Evolutionary conservation across 257 asterid species (phyloP).

Genomic region (Nicotiana noctiflora): DNA sequence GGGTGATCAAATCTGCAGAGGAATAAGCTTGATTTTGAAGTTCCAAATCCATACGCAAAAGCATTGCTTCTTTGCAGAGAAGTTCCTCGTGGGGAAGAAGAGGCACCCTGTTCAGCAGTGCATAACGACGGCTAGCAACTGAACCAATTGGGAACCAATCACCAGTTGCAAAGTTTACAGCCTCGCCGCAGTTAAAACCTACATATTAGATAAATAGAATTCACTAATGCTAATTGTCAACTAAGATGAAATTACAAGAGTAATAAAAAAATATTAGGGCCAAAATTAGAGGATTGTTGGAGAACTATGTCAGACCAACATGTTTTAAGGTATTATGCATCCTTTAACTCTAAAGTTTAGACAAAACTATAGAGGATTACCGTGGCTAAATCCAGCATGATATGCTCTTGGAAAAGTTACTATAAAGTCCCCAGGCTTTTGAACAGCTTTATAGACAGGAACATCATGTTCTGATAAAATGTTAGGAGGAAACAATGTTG

Average conservation of each 20-base stretch:
- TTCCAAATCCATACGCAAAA: slow-evolving; percentile 32
- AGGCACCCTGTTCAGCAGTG: slow-evolving; percentile 75
- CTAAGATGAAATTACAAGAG: not conserved
- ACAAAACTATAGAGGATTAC: slow-evolving; percentile 24
- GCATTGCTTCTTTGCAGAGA: slow-evolving; percentile 92
- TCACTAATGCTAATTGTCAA: not conserved
- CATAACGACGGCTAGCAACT: slow-evolving; percentile 88
- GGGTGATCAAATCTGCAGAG: slow-evolving; percentile 39
- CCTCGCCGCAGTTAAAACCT: slow-evolving; percentile 99
- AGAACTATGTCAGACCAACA: slow-evolving; percentile 10
- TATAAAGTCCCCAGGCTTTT: slow-evolving; percentile 90
- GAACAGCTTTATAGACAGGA: slow-evolving; percentile 93
- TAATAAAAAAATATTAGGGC: not conserved
- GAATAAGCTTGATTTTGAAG: slow-evolving; percentile 37
- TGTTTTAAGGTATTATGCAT: not conserved
- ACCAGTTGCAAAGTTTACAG: slow-evolving; percentile 92
- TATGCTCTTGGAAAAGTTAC: slow-evolving; percentile 94
- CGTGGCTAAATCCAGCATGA: slow-evolving; percentile 99
- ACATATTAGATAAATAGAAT: slow-evolving; percentile 2
- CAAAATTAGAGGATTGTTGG: not conserved
- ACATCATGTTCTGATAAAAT: slow-evolving; percentile 64
- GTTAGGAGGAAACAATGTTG: slow-evolving; percentile 90
- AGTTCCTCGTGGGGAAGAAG: slow-evolving; percentile 96
- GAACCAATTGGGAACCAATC: slow-evolving; percentile 96
- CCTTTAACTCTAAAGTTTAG: not conserved